These are phyloP conservation scores for Calonectria leucothoes DNA, from an alignment of 2,329 filamentous ascomycete genomes.

Conservation along the genomic window DNA sequence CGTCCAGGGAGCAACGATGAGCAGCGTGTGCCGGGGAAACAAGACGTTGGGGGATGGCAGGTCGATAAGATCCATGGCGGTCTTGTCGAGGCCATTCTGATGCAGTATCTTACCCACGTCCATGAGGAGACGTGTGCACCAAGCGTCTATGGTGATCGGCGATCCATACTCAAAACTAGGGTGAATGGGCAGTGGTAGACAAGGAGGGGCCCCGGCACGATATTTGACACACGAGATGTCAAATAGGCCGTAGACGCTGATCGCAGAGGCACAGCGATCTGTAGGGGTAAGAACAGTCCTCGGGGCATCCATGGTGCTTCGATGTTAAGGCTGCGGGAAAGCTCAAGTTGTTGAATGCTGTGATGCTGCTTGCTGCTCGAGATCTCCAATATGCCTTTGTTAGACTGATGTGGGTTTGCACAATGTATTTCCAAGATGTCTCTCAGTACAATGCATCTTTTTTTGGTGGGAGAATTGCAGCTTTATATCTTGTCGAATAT, in stretches of 20 bases:
- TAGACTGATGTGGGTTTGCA: background rate
- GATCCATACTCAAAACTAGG: background rate
- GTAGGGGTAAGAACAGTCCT: background rate
- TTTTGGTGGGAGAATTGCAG: background rate
- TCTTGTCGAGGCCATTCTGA: background rate
- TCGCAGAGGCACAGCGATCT: background rate
- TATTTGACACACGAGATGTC: background rate
- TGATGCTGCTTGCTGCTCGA: background rate
- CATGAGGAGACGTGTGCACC: background rate
- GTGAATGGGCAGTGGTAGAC: background rate
- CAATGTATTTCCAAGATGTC: background rate
- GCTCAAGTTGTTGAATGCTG: background rate
- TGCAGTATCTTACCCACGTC: background rate
- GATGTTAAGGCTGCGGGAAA: background rate
- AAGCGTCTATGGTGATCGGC: background rate
- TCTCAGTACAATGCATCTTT: background rate
- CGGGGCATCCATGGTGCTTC: background rate
- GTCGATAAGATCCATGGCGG: background rate
- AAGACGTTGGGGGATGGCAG: background rate
- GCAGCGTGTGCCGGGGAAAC: background rate
- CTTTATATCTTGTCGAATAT: background rate
- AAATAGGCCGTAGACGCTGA: background rate
- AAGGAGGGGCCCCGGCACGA: background rate
- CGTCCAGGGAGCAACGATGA: background rate
- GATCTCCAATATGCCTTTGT: background rate